Evolutionary conservation across 202 grass and related monocot species (phyloP).

Genomic region (Zizania palustris): DNA sequence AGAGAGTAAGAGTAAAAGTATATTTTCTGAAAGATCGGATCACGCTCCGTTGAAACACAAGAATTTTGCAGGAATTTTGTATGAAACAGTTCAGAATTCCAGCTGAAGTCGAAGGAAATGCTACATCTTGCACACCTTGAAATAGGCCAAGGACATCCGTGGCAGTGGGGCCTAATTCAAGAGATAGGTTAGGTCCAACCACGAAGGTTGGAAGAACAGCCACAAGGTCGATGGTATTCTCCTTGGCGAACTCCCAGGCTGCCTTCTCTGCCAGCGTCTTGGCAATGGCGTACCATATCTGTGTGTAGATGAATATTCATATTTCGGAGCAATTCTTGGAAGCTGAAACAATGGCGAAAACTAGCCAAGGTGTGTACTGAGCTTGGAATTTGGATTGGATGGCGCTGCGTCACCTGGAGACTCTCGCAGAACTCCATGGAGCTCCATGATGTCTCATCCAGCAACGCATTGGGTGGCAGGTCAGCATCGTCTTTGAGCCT

Average conservation of each 20-base stretch:
- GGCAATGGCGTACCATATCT: constrained; percentile 82
- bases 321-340: constrained; percentile 1
- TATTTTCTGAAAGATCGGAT: background rate
- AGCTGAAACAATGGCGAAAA: background rate
- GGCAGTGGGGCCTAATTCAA: constrained; percentile 62
- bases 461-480: constrained; percentile 36
- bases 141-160: constrained; percentile 71
- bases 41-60: background rate
- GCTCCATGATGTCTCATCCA: constrained; percentile 90
- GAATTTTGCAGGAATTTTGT: background rate
- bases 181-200: constrained; percentile 63
- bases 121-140: constrained; percentile 44
- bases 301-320: constrained; percentile 22
- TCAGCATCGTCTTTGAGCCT: constrained; percentile 67
- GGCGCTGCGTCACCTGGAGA: constrained; percentile 52
- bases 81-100: background rate
- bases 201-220: constrained; percentile 78
- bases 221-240: constrained; percentile 80
- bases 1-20: background rate
- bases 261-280: constrained; percentile 83
- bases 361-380: background rate
- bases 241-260: constrained; percentile 84
- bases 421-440: constrained; percentile 64
- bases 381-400: background rate
- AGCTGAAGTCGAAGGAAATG: background rate